Percentiles rank a stretch among this genome's conserved stretches.
These are phyloP conservation scores for Acaromyces ingoldii DNA, from an alignment of 1,284 basidiomycete species.

Conservation along the genomic window DNA sequence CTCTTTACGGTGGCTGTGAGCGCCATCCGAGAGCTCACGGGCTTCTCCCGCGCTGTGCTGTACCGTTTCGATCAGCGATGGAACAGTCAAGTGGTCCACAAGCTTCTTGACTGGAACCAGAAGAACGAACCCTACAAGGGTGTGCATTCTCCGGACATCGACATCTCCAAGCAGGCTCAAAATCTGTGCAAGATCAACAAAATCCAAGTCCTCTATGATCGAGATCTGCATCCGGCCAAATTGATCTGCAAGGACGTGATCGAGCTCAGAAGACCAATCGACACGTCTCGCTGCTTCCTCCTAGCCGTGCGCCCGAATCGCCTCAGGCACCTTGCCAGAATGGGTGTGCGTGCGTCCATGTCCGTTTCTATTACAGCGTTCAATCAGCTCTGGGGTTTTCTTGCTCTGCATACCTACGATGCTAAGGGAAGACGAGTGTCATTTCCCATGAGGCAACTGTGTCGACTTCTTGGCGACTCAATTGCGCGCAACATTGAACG, in stretches of 20 bases:
- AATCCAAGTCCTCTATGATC: constrained; percentile 74
- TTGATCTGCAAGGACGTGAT: constrained; percentile 65
- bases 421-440: constrained; percentile 74
- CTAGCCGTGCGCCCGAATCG: constrained; percentile 87
- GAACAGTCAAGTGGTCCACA: constrained; percentile 70
- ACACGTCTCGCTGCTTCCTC: constrained; percentile 82
- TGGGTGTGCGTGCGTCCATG: constrained; percentile 50
- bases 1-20: constrained; percentile 76
- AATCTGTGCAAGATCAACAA: constrained; percentile 65
- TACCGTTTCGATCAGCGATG: constrained; percentile 71
- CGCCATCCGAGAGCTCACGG: constrained; percentile 67
- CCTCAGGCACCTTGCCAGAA: constrained; percentile 60
- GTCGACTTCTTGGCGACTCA: constrained; percentile 70
- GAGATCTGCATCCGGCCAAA: constrained; percentile 70
- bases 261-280: constrained; percentile 69
- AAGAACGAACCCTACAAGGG: constrained; percentile 74
- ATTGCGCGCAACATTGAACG: constrained; percentile 81
- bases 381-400: constrained; percentile 75
- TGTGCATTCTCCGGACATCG: constrained; percentile 62
- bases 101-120: constrained; percentile 75
- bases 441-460: constrained; percentile 69
- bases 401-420: constrained; percentile 79
- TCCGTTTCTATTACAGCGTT: constrained; percentile 73
- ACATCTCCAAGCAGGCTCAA: constrained; percentile 61
- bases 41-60: constrained; percentile 64